These are phyloP conservation scores for Ephemerocybe angulata DNA, from an alignment of 768 basidiomycete species.

Conservation along the genomic window DNA sequence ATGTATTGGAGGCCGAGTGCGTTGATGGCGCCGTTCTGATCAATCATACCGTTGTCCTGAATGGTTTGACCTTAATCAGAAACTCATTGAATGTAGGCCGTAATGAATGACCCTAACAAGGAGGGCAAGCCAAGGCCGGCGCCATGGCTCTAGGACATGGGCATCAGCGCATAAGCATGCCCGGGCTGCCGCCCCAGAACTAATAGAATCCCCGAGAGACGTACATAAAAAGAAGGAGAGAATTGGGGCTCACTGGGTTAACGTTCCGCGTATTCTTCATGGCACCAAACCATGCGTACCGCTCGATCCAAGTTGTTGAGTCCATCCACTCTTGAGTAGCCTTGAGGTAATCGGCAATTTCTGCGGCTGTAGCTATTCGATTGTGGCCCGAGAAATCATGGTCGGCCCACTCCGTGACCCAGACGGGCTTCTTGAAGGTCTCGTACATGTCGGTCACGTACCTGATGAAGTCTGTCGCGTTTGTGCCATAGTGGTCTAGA, in stretches of 20 bases:
- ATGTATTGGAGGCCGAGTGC: background rate
- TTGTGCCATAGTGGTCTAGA: slow-evolving; percentile 50
- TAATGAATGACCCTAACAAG: too few species aligned
- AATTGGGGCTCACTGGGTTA: slow-evolving; percentile 34
- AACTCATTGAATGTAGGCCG: too few species aligned
- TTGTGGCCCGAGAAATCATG: background rate
- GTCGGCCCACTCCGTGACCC: slow-evolving; percentile 58
- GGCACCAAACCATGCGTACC: slow-evolving; percentile 62
- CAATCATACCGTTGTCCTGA: background rate
- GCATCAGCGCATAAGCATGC: too few species aligned
- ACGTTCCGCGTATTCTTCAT: slow-evolving; percentile 48
- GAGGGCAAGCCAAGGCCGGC: too few species aligned
- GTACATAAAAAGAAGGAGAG: background rate
- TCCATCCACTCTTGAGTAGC: background rate
- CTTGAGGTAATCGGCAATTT: background rate
- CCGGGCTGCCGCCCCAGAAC: too few species aligned
- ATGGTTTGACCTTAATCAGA: too few species aligned
- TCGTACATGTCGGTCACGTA: slow-evolving; percentile 48
- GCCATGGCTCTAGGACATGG: too few species aligned
- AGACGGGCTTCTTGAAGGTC: slow-evolving; percentile 50
- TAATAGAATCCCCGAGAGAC: background rate
- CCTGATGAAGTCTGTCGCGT: slow-evolving; percentile 43
- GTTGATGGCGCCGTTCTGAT: background rate
- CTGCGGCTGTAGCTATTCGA: background rate
- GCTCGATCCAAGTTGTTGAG: slow-evolving; percentile 45